Base-by-base conservation (phyloP, 1,139 yeast species). In the Taphrina pruni region DNA sequence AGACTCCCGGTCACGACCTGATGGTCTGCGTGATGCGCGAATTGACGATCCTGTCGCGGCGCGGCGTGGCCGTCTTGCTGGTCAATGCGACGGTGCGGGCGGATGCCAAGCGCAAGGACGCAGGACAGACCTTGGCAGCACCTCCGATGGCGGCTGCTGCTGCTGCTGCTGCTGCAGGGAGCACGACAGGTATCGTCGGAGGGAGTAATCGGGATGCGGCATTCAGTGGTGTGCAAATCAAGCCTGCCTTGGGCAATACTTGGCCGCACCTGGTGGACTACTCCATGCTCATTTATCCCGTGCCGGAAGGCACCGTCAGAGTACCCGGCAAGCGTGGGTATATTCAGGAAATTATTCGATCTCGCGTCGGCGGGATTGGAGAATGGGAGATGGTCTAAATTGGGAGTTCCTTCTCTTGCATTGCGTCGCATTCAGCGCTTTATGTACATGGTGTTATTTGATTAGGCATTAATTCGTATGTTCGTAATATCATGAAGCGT, bases 191-290 rank as follows among this genome's bases (percentile, higher is more conserved):
- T n/a, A 35, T n/a, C 17, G 54, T 11, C 12, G 60, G 12, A 11
- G 38, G 20, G 48, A 58, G 55, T 11, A 54, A 54, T 55, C 7
- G 32, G 35, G 67, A 55, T 21, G 46, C 61, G 20, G 67, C 70
- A 17, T 68, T 68, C 21, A 45, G 60, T 11, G 62, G 60, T 14
- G 64, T 60, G 11, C 36, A 48, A 9, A 46, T 54, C 20, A 61
- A 68, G 38, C 70, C 70, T 35, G 70, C 70, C 11, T 20, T 68
- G 51, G 70, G 70, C 46, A 48, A 38, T 8, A 55, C 70, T 26
- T 68, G 67, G 67, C 68, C 70, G 8, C 67, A 68, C 46, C 54
- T 68, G 35, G 45, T 65, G 50, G 70, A 68, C 35, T 55, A 60
- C 38, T 48, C 57, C 9, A 55, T 68, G 38, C 35, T 68, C 50